Evolutionary conservation across 2,329 filamentous ascomycete genomes (phyloP).

Genomic region (Penicillium sp.): DNA sequence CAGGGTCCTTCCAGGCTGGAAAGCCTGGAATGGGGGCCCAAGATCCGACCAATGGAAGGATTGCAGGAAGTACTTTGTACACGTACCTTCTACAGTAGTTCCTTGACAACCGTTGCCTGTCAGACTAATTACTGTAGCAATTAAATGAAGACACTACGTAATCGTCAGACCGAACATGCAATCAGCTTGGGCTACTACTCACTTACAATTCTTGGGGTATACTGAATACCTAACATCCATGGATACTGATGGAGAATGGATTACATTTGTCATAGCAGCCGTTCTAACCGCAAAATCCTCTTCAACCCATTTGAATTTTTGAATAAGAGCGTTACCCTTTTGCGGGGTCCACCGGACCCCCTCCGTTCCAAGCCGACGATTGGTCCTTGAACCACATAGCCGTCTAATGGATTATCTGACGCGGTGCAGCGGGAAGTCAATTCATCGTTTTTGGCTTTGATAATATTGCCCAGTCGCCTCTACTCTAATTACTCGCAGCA

Average conservation of each 20-base stretch:
- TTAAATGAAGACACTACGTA: neutral
- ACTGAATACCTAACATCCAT: no score
- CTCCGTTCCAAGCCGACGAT: conserved; percentile 12
- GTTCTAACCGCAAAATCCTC: neutral
- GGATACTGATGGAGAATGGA: no score
- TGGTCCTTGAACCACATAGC: conserved; percentile 7
- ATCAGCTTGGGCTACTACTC: neutral
- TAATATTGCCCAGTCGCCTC: neutral
- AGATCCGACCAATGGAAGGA: neutral
- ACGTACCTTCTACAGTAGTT: no score
- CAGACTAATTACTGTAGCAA: neutral
- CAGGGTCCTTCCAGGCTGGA: conserved; percentile 3
- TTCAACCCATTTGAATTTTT: neutral
- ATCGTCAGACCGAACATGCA: neutral
- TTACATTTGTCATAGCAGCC: neutral
- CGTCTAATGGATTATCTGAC: conserved; percentile 1
- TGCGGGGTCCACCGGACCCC: conserved; percentile 23
- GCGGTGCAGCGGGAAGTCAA: conserved; percentile 11
- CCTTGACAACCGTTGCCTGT: neutral
- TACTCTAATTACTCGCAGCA: neutral
- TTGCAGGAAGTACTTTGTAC: neutral
- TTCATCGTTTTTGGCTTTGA: neutral
- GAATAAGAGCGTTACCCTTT: conserved; percentile 5
- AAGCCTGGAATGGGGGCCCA: neutral
- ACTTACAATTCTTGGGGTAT: no score